A percentile compares a stretch with the other conserved stretches of the same genome.
Conservation (phyloP, 2,329 filamentous ascomycete genomes). For the Penicillium vulpinum region DNA sequence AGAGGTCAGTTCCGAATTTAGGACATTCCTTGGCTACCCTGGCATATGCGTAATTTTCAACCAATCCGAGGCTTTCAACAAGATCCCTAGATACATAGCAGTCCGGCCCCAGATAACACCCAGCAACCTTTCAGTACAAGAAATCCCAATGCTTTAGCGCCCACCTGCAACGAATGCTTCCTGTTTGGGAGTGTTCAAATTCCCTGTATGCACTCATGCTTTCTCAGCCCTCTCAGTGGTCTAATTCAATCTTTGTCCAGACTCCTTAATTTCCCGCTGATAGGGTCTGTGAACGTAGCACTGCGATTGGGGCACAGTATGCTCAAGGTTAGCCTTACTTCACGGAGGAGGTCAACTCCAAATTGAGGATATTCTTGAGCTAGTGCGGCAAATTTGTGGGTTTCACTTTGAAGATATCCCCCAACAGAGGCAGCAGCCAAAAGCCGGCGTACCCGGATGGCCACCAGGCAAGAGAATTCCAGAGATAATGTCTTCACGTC, state of each 20-base stretch:
- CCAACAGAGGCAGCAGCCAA: slow-evolving; percentile 5
- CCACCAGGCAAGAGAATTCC: slow-evolving; percentile 1
- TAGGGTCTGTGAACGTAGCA: slow-evolving; percentile 3
- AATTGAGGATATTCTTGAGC: slow-evolving; percentile 1
- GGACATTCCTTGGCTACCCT: no score
- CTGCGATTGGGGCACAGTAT: not conserved
- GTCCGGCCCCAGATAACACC: not conserved
- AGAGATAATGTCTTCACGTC: slow-evolving; percentile 2
- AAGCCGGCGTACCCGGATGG: slow-evolving; percentile 5
- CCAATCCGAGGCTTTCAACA: not conserved
- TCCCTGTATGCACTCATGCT: no score
- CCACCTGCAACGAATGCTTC: not conserved
- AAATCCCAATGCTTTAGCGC: no score
- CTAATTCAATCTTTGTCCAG: no score
- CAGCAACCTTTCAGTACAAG: no score
- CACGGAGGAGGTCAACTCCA: slow-evolving; percentile 9
- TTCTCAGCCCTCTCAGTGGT: no score
- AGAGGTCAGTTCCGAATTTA: slow-evolving; percentile 8
- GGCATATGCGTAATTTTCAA: no score
- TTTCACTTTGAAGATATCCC: not conserved
- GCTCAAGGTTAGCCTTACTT: not conserved
- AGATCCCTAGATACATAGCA: not conserved
- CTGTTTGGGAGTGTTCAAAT: no score
- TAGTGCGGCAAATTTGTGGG: slow-evolving; percentile 1
- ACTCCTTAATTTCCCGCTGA: not conserved